phyloP scores from a whole-genome alignment of 805 yeast genomes.

The Suhomyces emberorum region DNA sequence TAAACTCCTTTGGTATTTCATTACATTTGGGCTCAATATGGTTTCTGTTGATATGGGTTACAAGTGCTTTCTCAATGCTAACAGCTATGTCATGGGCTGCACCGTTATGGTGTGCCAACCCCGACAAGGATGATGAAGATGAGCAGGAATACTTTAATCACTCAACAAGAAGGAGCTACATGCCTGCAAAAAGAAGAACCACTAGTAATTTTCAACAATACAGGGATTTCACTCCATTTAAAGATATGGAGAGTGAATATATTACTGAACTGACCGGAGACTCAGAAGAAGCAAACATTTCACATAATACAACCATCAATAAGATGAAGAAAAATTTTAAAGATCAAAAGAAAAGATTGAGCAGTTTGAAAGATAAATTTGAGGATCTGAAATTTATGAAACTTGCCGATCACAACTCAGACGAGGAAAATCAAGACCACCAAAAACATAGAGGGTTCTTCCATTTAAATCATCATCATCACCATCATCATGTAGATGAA shows the following conservation, averaged over 20 bases:
- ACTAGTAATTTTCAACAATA: background rate
- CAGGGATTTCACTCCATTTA: background rate
- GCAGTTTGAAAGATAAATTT: background rate
- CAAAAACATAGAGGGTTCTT: conserved; percentile 1
- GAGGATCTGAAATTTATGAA: conserved; percentile 1
- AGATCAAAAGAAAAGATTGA: conserved; percentile 1
- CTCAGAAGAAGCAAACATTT: conserved; percentile 28
- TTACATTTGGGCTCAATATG: conserved; percentile 41
- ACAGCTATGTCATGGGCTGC: conserved; percentile 33
- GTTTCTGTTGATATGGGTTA: conserved; percentile 41
- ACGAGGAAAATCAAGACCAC: background rate
- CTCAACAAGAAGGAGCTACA: conserved; percentile 1
- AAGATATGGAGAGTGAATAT: background rate
- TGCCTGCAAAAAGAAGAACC: background rate
- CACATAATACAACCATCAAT: conserved; percentile 9
- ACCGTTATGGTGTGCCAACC: conserved; percentile 53
- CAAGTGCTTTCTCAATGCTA: conserved; percentile 20
- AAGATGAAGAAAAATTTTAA: conserved; percentile 3
- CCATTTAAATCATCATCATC: conserved; percentile 7
- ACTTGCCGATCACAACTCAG: conserved; percentile 1
- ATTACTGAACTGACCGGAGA: conserved; percentile 10
- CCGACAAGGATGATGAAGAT: conserved; percentile 27
- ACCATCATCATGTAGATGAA: conserved; percentile 4
- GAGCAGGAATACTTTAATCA: conserved; percentile 12
- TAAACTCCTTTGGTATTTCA: conserved; percentile 47